phyloP scores from a whole-genome alignment of 768 basidiomycete genomes.

The Coprinopsis sp. region DNA sequence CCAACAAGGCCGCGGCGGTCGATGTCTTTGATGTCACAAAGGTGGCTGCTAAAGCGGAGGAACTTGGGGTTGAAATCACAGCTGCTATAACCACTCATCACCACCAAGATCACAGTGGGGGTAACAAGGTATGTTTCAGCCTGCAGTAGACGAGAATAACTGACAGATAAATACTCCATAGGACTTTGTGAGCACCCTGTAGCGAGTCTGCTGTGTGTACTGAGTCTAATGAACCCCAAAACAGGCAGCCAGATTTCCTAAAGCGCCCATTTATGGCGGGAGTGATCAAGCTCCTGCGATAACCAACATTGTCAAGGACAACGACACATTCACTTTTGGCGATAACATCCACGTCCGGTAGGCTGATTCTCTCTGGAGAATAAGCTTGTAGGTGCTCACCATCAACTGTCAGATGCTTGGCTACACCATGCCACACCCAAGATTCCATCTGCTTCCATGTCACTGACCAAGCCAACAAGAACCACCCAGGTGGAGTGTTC shows the following conservation, averaged over 20 bases:
- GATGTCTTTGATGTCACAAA: conserved; percentile 77
- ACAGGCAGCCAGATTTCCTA: conserved; percentile 40
- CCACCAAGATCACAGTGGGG: conserved; percentile 86
- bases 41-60: conserved; percentile 57
- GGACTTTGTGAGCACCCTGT: conserved; percentile 45
- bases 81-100: conserved; percentile 89
- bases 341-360: conserved; percentile 58
- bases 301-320: conserved; percentile 73
- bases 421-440: conserved; percentile 92
- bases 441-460: conserved; percentile 93
- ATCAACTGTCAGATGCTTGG: conserved; percentile 54
- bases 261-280: conserved; percentile 73
- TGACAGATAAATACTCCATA: conserved; percentile 13
- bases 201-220: background rate
- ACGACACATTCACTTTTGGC: conserved; percentile 74
- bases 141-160: background rate
- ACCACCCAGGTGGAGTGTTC: conserved; percentile 74
- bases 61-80: conserved; percentile 58
- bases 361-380: conserved; percentile 13
- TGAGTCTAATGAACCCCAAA: conserved; percentile 3
- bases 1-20: conserved; percentile 69
- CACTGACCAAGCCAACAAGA: conserved; percentile 43
- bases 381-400: too few relatives aligned
- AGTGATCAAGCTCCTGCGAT: conserved; percentile 63
- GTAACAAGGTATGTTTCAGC: conserved; percentile 57